Conservation (phyloP, 371 early-diverging fungal genomes). For the Mucor mucedo region DNA sequence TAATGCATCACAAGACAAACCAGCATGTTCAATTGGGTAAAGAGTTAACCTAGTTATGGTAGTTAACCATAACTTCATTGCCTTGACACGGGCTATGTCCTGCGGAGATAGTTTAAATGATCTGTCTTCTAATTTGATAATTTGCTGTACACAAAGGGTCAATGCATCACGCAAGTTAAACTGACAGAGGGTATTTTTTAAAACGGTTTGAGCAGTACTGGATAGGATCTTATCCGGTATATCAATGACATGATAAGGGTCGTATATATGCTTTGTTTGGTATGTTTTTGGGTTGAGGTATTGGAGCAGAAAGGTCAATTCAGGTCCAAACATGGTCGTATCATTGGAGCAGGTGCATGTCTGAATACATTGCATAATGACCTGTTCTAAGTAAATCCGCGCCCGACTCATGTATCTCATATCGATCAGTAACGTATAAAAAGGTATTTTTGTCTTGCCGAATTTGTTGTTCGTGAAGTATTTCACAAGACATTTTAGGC, state of each 20-base stretch:
- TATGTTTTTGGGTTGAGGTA: constrained; percentile 58
- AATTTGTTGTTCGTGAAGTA: constrained; percentile 26
- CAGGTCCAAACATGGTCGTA: constrained; percentile 47
- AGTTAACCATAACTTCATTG: constrained; percentile 57
- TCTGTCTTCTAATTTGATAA: constrained; percentile 42
- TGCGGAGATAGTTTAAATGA: constrained; percentile 27
- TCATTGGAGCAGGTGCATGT: constrained; percentile 25
- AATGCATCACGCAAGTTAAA: constrained; percentile 42
- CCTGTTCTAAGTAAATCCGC: constrained; percentile 21
- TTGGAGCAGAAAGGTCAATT: constrained; percentile 54
- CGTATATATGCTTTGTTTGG: constrained; percentile 26
- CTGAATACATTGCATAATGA: constrained; percentile 35
- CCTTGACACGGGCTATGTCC: constrained; percentile 39
- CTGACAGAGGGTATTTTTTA: constrained; percentile 23
- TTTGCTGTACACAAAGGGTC: constrained; percentile 35
- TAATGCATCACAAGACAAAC: constrained; percentile 25
- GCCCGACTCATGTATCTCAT: constrained; percentile 30
- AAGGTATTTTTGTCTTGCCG: constrained; percentile 18
- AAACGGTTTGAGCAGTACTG: constrained; percentile 16
- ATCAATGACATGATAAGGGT: constrained; percentile 23
- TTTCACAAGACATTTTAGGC: constrained; percentile 23
- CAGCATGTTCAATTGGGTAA: constrained; percentile 49
- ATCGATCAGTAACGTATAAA: constrained; percentile 40
- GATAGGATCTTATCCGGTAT: constrained; percentile 21
- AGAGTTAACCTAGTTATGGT: constrained; percentile 56